Base-by-base conservation (phyloP, 352 stramenopile species). In the Phytophthora brassicae region DNA sequence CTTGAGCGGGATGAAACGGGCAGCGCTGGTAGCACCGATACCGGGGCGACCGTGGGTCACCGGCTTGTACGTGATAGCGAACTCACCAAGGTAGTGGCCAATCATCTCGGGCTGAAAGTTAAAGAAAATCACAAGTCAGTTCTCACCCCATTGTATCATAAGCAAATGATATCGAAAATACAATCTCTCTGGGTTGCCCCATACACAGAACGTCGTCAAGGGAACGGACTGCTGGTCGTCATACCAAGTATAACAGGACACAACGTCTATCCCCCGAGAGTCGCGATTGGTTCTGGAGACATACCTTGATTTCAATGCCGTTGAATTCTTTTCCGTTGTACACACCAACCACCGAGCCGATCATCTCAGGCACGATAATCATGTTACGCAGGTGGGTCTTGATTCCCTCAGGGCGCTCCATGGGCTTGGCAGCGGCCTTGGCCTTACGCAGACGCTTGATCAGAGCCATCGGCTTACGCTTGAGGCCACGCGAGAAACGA, bases 271-370 rank as follows among this genome's bases (percentile, higher is more conserved):
- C 78, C 81, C 82, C 82, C 84, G 83, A 90, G 82, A 92, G 84
- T 70, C 59, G 68, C 79, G 81, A 88, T 52, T 74, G 65, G 75
- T 92, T 90, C 84, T 85, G 84, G 84, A 92, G 14, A 90, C 85
- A 90, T 81, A 94, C 85, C 85, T 99, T 99, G 81, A 99, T 99
- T 86, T 99, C 97, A 79, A 99, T 98, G 84, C 94, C 93, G 85
- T 97, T 99, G 81, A 99, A 99, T 78, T 97, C 96, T 82, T 99
- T 99, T 89, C 98, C 97, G 84, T 99, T 99, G 96, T 99, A 99
- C 57, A 99, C 98, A 77, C 96, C 97, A 70, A 99, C 93, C 66
- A 99, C 97, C 70, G 92, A 99, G 75, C 98, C 98, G 80, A 99
- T 99, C 98, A 99, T 99, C 86, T 99, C 98, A 52, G 97, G 97